Evolutionary conservation across 176 grass and related monocot genomes (phyloP).

Genomic region (Stipa capillata): DNA sequence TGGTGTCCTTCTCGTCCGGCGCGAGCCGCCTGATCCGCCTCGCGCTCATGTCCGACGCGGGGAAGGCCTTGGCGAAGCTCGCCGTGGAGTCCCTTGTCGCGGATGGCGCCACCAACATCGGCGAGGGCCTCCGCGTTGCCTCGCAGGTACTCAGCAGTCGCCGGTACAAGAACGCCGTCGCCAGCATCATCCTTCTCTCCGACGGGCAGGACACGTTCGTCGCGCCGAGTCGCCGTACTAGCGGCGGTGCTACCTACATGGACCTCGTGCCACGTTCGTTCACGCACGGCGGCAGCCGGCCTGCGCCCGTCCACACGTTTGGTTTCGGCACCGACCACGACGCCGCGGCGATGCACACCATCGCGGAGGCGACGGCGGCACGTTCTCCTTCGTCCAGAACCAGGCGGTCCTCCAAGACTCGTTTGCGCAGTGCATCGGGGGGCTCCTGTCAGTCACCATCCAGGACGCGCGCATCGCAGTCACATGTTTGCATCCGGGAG

Average conservation of each 20-base stretch:
- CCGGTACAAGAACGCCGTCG: neutral
- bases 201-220: neutral
- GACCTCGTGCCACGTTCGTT: constrained; percentile 25
- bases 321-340: constrained; percentile 55
- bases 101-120: neutral
- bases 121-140: neutral
- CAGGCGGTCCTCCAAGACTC: constrained; percentile 37
- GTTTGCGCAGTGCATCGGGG: constrained; percentile 65
- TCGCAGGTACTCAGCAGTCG: neutral
- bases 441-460: constrained; percentile 44
- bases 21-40: neutral
- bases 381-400: constrained; percentile 57
- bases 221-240: neutral
- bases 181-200: neutral
- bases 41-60: neutral
- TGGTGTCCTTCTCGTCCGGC: neutral
- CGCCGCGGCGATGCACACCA: constrained; percentile 38
- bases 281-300: neutral
- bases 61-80: neutral
- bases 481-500: constrained; percentile 12
- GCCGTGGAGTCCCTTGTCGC: neutral
- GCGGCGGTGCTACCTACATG: neutral
- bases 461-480: constrained; percentile 27
- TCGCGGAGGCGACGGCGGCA: constrained; percentile 46
- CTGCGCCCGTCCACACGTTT: constrained; percentile 37